These are phyloP conservation scores for Cronartium quercuum DNA, from an alignment of 1,284 basidiomycete species.

Conservation along the genomic window DNA sequence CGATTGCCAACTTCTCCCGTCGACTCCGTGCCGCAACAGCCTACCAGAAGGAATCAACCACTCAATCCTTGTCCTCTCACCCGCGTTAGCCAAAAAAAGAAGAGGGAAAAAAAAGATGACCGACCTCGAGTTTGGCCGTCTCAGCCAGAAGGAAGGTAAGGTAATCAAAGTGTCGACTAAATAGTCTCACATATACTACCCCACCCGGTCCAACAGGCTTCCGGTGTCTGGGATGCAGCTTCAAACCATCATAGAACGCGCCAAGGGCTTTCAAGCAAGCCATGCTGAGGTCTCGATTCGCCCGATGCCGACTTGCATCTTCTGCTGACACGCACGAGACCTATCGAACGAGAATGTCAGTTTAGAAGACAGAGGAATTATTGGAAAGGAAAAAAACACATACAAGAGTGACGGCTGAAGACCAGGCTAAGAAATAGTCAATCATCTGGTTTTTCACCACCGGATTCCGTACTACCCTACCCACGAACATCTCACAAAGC, in stretches of 20 bases:
- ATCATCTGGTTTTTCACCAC: constrained; percentile 38
- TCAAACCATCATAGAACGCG: constrained; percentile 67
- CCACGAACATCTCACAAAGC: constrained; percentile 64
- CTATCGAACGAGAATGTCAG: neutral
- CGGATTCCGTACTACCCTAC: constrained; percentile 52
- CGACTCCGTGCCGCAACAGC: constrained; percentile 27
- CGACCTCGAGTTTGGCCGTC: constrained; percentile 31
- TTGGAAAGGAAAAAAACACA: neutral
- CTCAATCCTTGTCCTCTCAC: no score
- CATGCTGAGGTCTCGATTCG: constrained; percentile 72
- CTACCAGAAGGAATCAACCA: neutral
- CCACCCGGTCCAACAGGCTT: neutral
- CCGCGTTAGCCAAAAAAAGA: neutral
- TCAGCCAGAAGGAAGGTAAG: constrained; percentile 29
- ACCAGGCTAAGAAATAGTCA: constrained; percentile 36
- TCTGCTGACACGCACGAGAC: constrained; percentile 36
- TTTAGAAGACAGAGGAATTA: no score
- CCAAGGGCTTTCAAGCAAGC: constrained; percentile 65
- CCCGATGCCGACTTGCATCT: constrained; percentile 61
- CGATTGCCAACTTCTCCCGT: constrained; percentile 19
- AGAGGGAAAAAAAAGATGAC: neutral
- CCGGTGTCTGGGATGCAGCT: constrained; percentile 59
- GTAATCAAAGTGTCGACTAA: constrained; percentile 39
- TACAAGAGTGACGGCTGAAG: constrained; percentile 24
- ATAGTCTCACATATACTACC: constrained; percentile 15